Percentiles rank a stretch among this genome's conserved stretches.
Conservation (phyloP, 2,329 filamentous ascomycete genomes). For the Aspergillus pseudotamarii region DNA sequence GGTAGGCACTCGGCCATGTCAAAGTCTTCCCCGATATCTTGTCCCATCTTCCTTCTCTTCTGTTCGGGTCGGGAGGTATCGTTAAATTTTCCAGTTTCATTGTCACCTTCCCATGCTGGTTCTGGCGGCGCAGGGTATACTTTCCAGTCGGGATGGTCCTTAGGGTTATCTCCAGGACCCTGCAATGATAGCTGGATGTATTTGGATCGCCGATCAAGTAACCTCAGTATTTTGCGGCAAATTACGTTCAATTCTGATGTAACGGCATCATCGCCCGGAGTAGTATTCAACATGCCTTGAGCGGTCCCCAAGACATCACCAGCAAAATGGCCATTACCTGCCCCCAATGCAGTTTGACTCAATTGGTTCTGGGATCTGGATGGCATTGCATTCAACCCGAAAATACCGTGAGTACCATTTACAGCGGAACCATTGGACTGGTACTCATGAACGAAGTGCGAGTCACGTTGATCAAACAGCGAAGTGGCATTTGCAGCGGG, state of each 20-base stretch:
- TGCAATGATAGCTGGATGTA: conserved; percentile 88
- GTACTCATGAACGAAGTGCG: not conserved
- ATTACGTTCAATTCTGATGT: conserved; percentile 83
- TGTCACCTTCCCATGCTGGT: conserved; percentile 78
- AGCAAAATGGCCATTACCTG: conserved; percentile 31
- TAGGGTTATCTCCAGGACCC: conserved; percentile 80
- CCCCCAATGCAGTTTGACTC: not conserved
- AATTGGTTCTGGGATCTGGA: not conserved
- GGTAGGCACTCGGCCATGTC: conserved; percentile 76
- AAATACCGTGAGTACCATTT: not conserved
- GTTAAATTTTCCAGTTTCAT: conserved; percentile 41
- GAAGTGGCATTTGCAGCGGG: not conserved
- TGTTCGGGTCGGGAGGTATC: conserved; percentile 49
- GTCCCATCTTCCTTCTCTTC: conserved; percentile 78
- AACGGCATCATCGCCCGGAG: conserved; percentile 75
- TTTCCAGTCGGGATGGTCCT: conserved; percentile 78
- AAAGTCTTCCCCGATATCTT: conserved; percentile 92
- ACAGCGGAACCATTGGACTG: not conserved
- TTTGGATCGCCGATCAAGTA: conserved; percentile 84
- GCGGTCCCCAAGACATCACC: conserved; percentile 64
- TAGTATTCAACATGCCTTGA: conserved; percentile 64
- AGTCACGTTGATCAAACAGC: not conserved
- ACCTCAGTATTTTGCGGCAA: conserved; percentile 84
- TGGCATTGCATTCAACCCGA: not conserved
- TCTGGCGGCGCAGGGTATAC: conserved; percentile 92